Evolutionary conservation across 2,329 filamentous ascomycete genomes (phyloP).

Genomic region (Fusarium palustre): DNA sequence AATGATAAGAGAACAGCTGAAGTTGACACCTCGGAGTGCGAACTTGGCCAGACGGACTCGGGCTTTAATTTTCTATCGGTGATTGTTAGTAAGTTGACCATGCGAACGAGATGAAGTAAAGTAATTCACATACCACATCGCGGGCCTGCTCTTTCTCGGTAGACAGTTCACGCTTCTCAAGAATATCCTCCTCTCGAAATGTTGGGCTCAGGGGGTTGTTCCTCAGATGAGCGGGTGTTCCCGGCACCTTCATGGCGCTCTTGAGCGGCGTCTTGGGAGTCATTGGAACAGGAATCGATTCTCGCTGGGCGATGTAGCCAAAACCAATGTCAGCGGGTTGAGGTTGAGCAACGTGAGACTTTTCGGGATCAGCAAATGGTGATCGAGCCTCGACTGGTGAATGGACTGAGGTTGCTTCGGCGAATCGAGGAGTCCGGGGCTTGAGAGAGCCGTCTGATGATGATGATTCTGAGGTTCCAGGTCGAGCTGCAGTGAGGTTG

Average conservation of each 20-base stretch:
- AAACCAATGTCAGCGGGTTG: slow-evolving; percentile 91
- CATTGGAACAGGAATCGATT: slow-evolving; percentile 71
- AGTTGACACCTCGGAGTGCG: slow-evolving; percentile 93
- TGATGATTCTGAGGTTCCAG: slow-evolving; percentile 62
- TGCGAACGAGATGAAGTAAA: background rate
- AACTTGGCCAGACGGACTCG: slow-evolving; percentile 94
- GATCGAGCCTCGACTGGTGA: slow-evolving; percentile 75
- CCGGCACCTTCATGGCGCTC: slow-evolving; percentile 89
- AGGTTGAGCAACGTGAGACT: slow-evolving; percentile 67
- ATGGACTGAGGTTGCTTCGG: slow-evolving; percentile 82
- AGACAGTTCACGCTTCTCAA: slow-evolving; percentile 84
- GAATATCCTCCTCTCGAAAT: slow-evolving; percentile 85
- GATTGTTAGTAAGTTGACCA: slow-evolving; percentile 44
- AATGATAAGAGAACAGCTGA: slow-evolving; percentile 95
- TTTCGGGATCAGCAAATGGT: slow-evolving; percentile 71
- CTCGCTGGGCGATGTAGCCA: slow-evolving; percentile 80
- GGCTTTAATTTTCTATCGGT: slow-evolving; percentile 84
- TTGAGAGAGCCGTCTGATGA: slow-evolving; percentile 70
- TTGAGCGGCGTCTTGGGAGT: slow-evolving; percentile 84
- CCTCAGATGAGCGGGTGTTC: slow-evolving; percentile 78
- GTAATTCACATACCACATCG: slow-evolving; percentile 77
- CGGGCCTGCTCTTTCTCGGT: slow-evolving; percentile 89
- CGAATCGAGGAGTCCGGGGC: slow-evolving; percentile 82
- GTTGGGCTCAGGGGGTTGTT: slow-evolving; percentile 93
- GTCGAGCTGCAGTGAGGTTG: slow-evolving; percentile 63